A percentile compares a stretch with the other conserved stretches of the same genome.
phyloP scores from a whole-genome alignment of 2,329 filamentous ascomycete species.

The Rachicladosporium sp. region DNA sequence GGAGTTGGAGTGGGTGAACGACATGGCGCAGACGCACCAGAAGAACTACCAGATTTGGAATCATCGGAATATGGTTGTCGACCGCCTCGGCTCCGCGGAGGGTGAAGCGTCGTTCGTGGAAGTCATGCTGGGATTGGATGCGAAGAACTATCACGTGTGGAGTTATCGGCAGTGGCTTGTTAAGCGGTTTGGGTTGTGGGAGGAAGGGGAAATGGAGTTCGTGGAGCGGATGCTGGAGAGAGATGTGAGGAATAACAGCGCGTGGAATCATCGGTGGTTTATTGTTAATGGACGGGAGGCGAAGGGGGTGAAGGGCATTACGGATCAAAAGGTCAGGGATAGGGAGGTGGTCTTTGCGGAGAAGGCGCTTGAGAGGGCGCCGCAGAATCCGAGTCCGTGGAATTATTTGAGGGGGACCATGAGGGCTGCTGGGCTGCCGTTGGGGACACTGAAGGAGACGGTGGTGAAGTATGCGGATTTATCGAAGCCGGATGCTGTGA shows the following conservation, averaged over 20 bases:
- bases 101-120: conserved; percentile 63
- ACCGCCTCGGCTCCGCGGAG: conserved; percentile 36
- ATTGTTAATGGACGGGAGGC: conserved; percentile 58
- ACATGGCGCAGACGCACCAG: conserved; percentile 66
- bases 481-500: conserved; percentile 39
- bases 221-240: conserved; percentile 60
- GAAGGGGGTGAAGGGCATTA: conserved; percentile 25
- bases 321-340: conserved; percentile 47
- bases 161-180: conserved; percentile 77
- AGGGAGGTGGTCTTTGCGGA: conserved; percentile 60
- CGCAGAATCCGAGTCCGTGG: conserved; percentile 92
- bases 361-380: conserved; percentile 61
- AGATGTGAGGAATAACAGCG: conserved; percentile 91
- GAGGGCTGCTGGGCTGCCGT: conserved; percentile 46
- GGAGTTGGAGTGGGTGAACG: conserved; percentile 79
- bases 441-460: conserved; percentile 41
- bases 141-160: conserved; percentile 99
- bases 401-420: conserved; percentile 75
- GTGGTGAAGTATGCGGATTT: conserved; percentile 41
- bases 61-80: conserved; percentile 47
- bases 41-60: conserved; percentile 99
- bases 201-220: conserved; percentile 49
- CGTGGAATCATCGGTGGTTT: conserved; percentile 95
- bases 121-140: conserved; percentile 70
- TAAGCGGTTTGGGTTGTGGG: conserved; percentile 46